Evolutionary conservation across 179 eudicot species (phyloP).

Genomic region (Carnegiea gigantea): DNA sequence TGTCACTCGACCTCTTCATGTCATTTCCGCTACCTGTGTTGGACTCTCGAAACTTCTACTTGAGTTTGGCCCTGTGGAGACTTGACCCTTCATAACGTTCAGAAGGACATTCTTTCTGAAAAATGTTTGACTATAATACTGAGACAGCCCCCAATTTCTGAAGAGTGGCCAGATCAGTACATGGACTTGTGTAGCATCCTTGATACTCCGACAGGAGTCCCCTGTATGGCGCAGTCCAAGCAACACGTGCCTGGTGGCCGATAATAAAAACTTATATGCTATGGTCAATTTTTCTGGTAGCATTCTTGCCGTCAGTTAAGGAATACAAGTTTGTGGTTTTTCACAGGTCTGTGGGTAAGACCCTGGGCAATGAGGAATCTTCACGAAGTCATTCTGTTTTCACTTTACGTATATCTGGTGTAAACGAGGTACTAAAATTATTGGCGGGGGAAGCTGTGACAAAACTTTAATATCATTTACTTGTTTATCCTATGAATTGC

Average conservation of each 20-base stretch:
- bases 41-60: too few relatives aligned
- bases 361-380: slow-evolving; percentile 93
- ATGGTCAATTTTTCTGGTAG: not conserved
- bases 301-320: not conserved
- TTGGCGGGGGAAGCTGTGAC: not conserved
- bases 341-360: slow-evolving; percentile 88
- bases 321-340: slow-evolving; percentile 5
- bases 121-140: too few relatives aligned
- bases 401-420: slow-evolving; percentile 83
- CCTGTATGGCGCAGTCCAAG: not conserved
- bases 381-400: slow-evolving; percentile 99
- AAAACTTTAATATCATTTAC: not conserved
- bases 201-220: too few relatives aligned
- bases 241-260: not conserved
- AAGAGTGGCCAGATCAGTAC: too few relatives aligned
- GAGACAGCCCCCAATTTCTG: too few relatives aligned
- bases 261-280: not conserved
- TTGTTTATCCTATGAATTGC: not conserved
- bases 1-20: too few relatives aligned
- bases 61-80: too few relatives aligned
- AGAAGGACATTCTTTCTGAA: too few relatives aligned
- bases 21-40: too few relatives aligned
- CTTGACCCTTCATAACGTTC: too few relatives aligned
- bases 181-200: too few relatives aligned
- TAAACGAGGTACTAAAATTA: slow-evolving; percentile 70